Percentiles rank a stretch among this genome's conserved stretches.
These are phyloP conservation scores for Boletellus ananiceps DNA, from an alignment of 768 basidiomycete genomes.

Conservation along the genomic window DNA sequence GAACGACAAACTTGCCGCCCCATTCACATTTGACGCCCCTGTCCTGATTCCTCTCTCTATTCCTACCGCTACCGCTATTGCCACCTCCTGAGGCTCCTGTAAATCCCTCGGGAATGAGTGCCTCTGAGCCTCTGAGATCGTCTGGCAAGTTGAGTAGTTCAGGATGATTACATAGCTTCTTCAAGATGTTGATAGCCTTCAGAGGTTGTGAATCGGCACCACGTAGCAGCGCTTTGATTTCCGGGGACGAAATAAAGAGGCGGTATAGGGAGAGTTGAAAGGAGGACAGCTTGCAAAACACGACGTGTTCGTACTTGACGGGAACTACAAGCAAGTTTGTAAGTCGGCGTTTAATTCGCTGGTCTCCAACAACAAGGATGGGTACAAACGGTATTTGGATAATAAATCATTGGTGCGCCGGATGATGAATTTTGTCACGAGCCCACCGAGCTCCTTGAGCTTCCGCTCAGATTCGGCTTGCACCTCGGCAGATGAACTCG, in stretches of 20 bases:
- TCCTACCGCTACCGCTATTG: conserved; percentile 32
- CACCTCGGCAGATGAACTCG: conserved; percentile 72
- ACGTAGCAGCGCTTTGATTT: conserved; percentile 84
- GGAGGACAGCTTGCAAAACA: conserved; percentile 82
- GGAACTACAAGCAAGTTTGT: conserved; percentile 58
- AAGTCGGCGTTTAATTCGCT: neutral
- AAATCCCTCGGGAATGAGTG: conserved; percentile 79
- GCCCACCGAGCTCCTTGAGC: conserved; percentile 81
- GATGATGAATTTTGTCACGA: conserved; percentile 93
- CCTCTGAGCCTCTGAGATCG: conserved; percentile 78
- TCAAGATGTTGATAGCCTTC: conserved; percentile 90
- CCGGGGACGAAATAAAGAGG: conserved; percentile 87
- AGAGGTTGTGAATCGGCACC: conserved; percentile 90
- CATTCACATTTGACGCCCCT: conserved; percentile 64
- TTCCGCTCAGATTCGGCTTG: conserved; percentile 86
- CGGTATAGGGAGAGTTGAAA: conserved; percentile 85
- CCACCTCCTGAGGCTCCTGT: conserved; percentile 39
- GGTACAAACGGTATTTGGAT: conserved; percentile 82
- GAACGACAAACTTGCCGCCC: conserved; percentile 88
- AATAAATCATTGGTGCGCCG: conserved; percentile 89
- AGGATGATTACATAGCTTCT: conserved; percentile 95
- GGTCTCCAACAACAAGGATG: neutral
- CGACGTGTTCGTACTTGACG: conserved; percentile 98
- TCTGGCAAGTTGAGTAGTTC: conserved; percentile 81
- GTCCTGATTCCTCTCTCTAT: conserved; percentile 38